These are phyloP conservation scores for Anthostomella pinea DNA, from an alignment of 2,329 filamentous ascomycete genomes.

Conservation along the genomic window DNA sequence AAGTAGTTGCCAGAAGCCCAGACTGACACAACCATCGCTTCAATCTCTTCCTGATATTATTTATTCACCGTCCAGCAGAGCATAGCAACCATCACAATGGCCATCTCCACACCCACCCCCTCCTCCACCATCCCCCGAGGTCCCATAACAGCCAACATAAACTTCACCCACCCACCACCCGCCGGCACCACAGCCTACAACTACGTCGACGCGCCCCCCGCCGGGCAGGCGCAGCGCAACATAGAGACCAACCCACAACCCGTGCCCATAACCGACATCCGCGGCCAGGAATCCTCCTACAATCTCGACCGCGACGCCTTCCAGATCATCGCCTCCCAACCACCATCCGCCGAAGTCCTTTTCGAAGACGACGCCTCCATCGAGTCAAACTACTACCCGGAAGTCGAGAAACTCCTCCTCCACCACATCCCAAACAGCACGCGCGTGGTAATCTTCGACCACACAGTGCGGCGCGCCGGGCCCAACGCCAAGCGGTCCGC, in stretches of 20 bases:
- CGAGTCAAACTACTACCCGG: conserved; percentile 74
- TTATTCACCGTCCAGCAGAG: neutral
- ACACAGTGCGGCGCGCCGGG: conserved; percentile 72
- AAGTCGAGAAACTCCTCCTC: conserved; percentile 71
- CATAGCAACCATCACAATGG: conserved; percentile 31
- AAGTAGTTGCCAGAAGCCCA: neutral
- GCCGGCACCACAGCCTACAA: conserved; percentile 62
- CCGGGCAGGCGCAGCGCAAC: conserved; percentile 64
- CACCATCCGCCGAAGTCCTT: conserved; percentile 53
- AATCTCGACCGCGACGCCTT: conserved; percentile 74
- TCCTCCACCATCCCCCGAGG: conserved; percentile 47
- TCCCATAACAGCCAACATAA: conserved; percentile 58
- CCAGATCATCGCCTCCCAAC: conserved; percentile 57
- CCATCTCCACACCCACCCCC: conserved; percentile 32
- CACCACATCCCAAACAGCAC: conserved; percentile 63
- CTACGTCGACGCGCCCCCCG: conserved; percentile 62
- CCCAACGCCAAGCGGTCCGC: conserved; percentile 62
- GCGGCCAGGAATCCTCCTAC: conserved; percentile 65
- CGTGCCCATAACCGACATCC: conserved; percentile 68
- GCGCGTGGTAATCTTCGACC: conserved; percentile 76
- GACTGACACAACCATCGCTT: no score
- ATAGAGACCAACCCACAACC: conserved; percentile 48
- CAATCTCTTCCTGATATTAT: neutral
- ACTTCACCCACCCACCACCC: conserved; percentile 62
- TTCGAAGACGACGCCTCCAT: conserved; percentile 72